Percentiles rank a stretch among this genome's conserved stretches.
These are phyloP conservation scores for Neodidymelliopsis sp. DNA, from an alignment of 2,329 filamentous ascomycete genomes.

Conservation along the genomic window DNA sequence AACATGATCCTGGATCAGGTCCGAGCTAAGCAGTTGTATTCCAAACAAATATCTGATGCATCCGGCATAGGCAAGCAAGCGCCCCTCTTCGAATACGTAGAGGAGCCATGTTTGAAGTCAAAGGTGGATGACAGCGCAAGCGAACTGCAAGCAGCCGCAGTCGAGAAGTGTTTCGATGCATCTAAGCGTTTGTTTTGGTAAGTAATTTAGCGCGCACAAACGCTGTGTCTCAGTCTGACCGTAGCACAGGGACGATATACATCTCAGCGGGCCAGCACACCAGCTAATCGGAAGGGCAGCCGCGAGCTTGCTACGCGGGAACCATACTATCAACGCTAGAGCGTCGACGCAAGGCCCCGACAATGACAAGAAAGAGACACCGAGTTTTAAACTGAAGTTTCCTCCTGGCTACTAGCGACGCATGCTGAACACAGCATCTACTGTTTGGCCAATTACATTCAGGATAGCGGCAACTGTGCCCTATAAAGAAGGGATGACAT, in stretches of 20 bases:
- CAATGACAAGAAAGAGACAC: slow-evolving; percentile 20
- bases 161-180: slow-evolving; percentile 42
- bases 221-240: slow-evolving; percentile 43
- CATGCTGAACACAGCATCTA: slow-evolving; percentile 17
- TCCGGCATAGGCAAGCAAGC: slow-evolving; percentile 40
- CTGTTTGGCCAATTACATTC: not conserved
- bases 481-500: slow-evolving; percentile 26
- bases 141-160: slow-evolving; percentile 37
- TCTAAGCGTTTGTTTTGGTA: slow-evolving; percentile 47
- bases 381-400: slow-evolving; percentile 39
- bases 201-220: slow-evolving; percentile 33
- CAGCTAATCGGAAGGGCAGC: slow-evolving; percentile 47
- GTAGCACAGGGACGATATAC: slow-evolving; percentile 44
- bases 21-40: slow-evolving; percentile 43
- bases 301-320: slow-evolving; percentile 42
- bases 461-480: slow-evolving; percentile 3
- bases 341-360: slow-evolving; percentile 13
- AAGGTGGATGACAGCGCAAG: slow-evolving; percentile 18
- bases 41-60: slow-evolving; percentile 42
- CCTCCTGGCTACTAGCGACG: slow-evolving; percentile 44
- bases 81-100: slow-evolving; percentile 45
- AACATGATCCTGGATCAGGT: slow-evolving; percentile 46
- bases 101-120: slow-evolving; percentile 42
- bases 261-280: slow-evolving; percentile 45
- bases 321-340: slow-evolving; percentile 40